These are phyloP conservation scores for Zymoseptoria pseudotritici DNA, from an alignment of 2,329 filamentous ascomycete genomes.

Conservation along the genomic window DNA sequence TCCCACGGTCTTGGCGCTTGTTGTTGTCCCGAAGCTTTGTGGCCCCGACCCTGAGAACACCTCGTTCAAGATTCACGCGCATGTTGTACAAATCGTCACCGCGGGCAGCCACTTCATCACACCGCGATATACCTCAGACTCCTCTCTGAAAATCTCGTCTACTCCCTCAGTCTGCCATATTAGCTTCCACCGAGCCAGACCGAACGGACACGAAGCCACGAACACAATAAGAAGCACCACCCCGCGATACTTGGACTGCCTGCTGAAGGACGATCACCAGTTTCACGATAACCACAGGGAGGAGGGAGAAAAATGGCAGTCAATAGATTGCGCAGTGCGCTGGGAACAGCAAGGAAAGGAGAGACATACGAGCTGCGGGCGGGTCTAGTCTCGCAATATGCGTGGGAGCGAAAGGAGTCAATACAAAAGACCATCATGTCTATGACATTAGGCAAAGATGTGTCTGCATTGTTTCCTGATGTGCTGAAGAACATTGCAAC, in stretches of 20 bases:
- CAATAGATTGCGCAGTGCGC: slow-evolving; percentile 90
- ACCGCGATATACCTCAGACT: not conserved
- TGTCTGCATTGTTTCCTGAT: slow-evolving; percentile 92
- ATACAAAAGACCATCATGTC: slow-evolving; percentile 99
- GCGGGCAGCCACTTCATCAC: not conserved
- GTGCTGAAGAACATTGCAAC: slow-evolving; percentile 99
- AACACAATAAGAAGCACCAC: not conserved
- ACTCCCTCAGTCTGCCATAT: not conserved
- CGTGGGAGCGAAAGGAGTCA: slow-evolving; percentile 94
- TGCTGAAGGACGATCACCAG: not conserved
- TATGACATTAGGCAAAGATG: slow-evolving; percentile 98
- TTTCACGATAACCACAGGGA: slow-evolving; percentile 1
- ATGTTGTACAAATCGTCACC: not conserved
- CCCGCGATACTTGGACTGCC: not conserved
- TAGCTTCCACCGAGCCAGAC: not conserved
- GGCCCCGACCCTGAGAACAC: not conserved
- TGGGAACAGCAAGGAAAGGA: slow-evolving; percentile 87
- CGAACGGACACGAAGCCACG: not conserved
- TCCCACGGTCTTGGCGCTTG: not conserved
- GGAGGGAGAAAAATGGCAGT: slow-evolving; percentile 63
- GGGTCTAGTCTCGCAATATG: slow-evolving; percentile 95
- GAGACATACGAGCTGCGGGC: slow-evolving; percentile 97
- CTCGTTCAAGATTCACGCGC: not conserved
- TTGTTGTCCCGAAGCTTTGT: not conserved
- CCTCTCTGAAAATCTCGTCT: not conserved